Evolutionary conservation across 2,329 filamentous ascomycete species (phyloP), one percentile per base, ranked within the genome.

Genomic region (Esteya vermicola): DNA sequence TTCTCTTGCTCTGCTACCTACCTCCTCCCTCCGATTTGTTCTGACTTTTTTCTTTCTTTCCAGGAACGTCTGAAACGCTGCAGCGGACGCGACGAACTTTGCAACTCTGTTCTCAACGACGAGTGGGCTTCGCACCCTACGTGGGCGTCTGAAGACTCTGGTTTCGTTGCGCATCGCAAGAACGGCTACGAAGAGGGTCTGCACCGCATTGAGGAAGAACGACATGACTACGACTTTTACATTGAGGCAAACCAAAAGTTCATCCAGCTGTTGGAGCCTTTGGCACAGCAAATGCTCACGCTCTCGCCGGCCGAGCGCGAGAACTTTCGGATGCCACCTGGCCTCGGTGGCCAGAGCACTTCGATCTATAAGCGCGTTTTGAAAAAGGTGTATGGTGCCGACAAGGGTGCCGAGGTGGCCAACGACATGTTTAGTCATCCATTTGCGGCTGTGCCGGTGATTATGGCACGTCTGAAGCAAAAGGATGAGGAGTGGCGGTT

Each of bases 71-170:
- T 91, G 44, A 93, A 93, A 63, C 76, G 81, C 1, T 98, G 91
- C 63, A 91, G 85, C 54, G 91, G 91, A 10, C 82, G 91, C 34
- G 91, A 98, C 54, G 86, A 94, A 57, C 78, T 98, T 50, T 98
- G 91, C 62, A 81, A 85, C 49, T 80, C 81, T 20, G 89, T 98
- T 1, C 68, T 98, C 40, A 98, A 98, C 49, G 91, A 98, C 51
- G 85, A 95, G 50, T 98, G 91, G 91, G 91, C 91, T 2, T 96
- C 89, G 21, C 91, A 98, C 61, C 91, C 91, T 4, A 98, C 91
- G 0, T 98, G 91, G 91, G 91, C 89, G 2, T 96, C 89, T 1
- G 91, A 98, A 59, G 91, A 98, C 55, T 93, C 85, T 33, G 91
- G 91, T 1, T 98, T 98, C 51, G 89, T 98, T 44, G 91, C 91